These are phyloP conservation scores for Cryptosporidium sp. DNA, from an alignment of 169 alveolate species.

Conservation along the genomic window DNA sequence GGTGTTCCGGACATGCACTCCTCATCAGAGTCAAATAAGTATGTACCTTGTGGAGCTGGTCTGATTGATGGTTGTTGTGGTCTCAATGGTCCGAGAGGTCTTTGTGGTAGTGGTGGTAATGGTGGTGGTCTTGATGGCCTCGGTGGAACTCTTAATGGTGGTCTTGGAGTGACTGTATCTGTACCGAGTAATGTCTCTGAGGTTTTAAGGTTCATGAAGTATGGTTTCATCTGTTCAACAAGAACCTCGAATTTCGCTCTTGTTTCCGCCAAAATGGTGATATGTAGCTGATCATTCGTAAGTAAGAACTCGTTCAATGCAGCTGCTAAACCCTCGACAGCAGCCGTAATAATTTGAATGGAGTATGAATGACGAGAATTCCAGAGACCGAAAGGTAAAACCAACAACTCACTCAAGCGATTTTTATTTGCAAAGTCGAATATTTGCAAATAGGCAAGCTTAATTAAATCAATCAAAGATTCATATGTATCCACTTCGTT, in stretches of 20 bases:
- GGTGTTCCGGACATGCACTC: conserved; percentile 42
- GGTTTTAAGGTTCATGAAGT: conserved; percentile 35
- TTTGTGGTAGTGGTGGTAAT: not conserved
- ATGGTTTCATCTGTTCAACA: conserved; percentile 15
- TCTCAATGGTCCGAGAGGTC: not conserved
- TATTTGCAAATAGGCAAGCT: conserved; percentile 6
- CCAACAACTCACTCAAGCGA: conserved; percentile 2
- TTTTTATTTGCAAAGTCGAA: conserved; percentile 6
- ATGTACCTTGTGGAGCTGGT: not conserved
- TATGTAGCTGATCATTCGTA: not conserved
- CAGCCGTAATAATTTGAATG: not conserved
- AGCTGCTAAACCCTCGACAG: conserved; percentile 9
- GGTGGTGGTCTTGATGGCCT: conserved; percentile 13
- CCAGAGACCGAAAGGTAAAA: conserved; percentile 57
- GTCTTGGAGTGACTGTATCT: not conserved
- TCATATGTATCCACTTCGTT: not conserved
- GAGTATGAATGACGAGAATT: not conserved
- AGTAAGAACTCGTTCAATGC: conserved; percentile 22
- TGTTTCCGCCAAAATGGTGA: not conserved
- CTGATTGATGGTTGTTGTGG: not conserved
- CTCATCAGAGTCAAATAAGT: conserved; percentile 31
- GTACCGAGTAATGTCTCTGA: conserved; percentile 6
- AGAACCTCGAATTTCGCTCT: not conserved
- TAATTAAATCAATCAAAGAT: not conserved
- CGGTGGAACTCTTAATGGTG: not conserved